Conservation (phyloP, 2,329 filamentous ascomycete species). For the Paecilomyces formosus region DNA sequence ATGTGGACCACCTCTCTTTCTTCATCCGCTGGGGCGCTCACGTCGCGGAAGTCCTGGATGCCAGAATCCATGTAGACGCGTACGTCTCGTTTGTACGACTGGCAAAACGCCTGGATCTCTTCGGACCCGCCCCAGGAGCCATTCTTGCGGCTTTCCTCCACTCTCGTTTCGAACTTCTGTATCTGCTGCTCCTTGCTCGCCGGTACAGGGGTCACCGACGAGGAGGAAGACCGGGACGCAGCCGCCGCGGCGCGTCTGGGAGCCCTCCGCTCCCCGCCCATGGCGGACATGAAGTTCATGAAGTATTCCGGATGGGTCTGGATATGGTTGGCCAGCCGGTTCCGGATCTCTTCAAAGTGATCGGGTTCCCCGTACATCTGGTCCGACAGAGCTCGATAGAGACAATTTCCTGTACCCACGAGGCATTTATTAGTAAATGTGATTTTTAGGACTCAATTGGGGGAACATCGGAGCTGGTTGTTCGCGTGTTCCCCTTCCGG, state of each 20-base stretch:
- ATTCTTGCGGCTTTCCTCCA: slow-evolving; percentile 52
- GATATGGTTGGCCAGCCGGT: slow-evolving; percentile 55
- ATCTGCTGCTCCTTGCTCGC: slow-evolving; percentile 50
- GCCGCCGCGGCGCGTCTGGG: slow-evolving; percentile 43
- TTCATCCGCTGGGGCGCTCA: slow-evolving; percentile 31
- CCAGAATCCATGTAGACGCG: slow-evolving; percentile 47
- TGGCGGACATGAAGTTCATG: slow-evolving; percentile 53
- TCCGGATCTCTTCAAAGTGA: slow-evolving; percentile 52
- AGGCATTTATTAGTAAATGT: not conserved
- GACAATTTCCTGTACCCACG: slow-evolving; percentile 52
- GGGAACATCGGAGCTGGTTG: not conserved
- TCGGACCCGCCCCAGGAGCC: slow-evolving; percentile 60
- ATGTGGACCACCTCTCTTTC: slow-evolving; percentile 44
- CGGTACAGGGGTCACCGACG: slow-evolving; percentile 38
- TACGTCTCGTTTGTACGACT: slow-evolving; percentile 54
- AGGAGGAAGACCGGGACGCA: slow-evolving; percentile 37
- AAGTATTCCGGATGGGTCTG: slow-evolving; percentile 53
- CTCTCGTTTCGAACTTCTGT: slow-evolving; percentile 48
- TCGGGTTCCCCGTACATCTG: slow-evolving; percentile 57
- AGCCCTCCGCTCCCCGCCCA: slow-evolving; percentile 50
- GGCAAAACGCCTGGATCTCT: slow-evolving; percentile 60
- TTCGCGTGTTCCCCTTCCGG: not conserved
- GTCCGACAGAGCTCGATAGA: slow-evolving; percentile 61
- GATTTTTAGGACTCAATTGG: not conserved
- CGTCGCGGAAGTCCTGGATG: slow-evolving; percentile 38